These are phyloP conservation scores for Mycena pura DNA, from an alignment of 768 basidiomycete genomes.

Conservation along the genomic window DNA sequence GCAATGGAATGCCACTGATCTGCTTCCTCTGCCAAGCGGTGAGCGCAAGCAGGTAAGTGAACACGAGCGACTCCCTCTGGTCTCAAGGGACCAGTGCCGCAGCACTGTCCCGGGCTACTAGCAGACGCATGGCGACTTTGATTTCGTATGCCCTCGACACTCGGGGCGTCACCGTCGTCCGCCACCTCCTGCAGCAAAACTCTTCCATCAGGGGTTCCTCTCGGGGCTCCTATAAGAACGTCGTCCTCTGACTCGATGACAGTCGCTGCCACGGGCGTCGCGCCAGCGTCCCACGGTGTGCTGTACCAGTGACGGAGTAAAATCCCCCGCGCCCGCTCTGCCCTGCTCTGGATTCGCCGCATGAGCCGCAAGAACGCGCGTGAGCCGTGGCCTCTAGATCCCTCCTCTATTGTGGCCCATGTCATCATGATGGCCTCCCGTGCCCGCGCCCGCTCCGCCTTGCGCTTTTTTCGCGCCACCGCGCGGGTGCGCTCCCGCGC, in stretches of 20 bases:
- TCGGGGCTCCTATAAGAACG: neutral
- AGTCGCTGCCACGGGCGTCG: neutral
- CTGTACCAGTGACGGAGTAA: neutral
- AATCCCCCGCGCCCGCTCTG: neutral
- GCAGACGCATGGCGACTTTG: constrained; percentile 10
- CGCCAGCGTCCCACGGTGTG: neutral
- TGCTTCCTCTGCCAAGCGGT: neutral
- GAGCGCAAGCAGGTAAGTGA: neutral
- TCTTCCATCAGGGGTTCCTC: neutral
- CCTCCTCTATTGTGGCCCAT: neutral
- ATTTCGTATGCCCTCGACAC: constrained; percentile 2
- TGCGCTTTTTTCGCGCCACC: neutral
- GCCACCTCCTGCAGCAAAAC: neutral
- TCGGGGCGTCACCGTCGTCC: neutral
- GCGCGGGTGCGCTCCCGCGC: neutral
- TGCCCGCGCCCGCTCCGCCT: neutral
- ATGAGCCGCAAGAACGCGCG: neutral
- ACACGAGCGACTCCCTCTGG: neutral
- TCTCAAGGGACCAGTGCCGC: constrained; percentile 9
- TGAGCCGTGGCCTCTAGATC: neutral
- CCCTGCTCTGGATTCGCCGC: neutral
- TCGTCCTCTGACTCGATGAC: neutral
- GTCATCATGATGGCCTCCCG: neutral
- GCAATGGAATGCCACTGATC: neutral
- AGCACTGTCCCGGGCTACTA: constrained; percentile 17